A percentile compares a stretch with the other conserved stretches of the same genome.
phyloP scores from a whole-genome alignment of 2,329 filamentous ascomycete genomes.

The Rasamsonia emersonii region DNA sequence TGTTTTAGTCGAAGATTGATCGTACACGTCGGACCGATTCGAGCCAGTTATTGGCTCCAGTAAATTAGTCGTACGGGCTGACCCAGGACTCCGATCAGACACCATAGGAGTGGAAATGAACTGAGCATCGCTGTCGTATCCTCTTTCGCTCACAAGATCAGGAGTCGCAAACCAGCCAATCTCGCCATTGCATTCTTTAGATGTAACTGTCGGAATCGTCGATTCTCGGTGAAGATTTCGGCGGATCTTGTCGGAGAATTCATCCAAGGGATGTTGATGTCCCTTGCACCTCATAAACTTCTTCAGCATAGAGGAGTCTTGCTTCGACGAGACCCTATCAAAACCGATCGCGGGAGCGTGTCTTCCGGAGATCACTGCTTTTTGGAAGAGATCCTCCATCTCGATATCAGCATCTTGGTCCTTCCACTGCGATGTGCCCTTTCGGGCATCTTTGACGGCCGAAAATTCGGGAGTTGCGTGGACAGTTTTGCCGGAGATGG shows the following conservation, averaged over 20 bases:
- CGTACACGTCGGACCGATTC: neutral
- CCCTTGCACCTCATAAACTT: neutral
- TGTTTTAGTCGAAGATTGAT: too few relatives aligned
- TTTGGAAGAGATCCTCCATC: slow-evolving; percentile 4
- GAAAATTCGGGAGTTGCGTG: neutral
- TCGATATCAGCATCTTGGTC: slow-evolving; percentile 1
- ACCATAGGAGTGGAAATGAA: slow-evolving; percentile 27
- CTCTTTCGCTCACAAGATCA: slow-evolving; percentile 29
- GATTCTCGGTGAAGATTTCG: slow-evolving; percentile 7
- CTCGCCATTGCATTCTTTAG: neutral
- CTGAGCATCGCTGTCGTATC: slow-evolving; percentile 36
- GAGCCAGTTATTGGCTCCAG: neutral
- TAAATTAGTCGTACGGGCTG: slow-evolving; percentile 3
- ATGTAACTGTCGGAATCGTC: slow-evolving; percentile 7
- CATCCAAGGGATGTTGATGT: neutral
- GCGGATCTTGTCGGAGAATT: slow-evolving; percentile 6
- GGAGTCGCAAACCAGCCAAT: slow-evolving; percentile 1
- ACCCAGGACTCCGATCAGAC: slow-evolving; percentile 10
- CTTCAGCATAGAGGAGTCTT: neutral
- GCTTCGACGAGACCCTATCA: neutral
- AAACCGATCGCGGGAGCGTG: neutral
- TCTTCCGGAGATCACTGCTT: slow-evolving; percentile 1
- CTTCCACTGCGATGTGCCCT: neutral
- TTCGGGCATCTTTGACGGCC: neutral
- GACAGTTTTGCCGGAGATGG: too few relatives aligned